phyloP scores from a whole-genome alignment of 306 rosid species.

The Lupinus albus region DNA sequence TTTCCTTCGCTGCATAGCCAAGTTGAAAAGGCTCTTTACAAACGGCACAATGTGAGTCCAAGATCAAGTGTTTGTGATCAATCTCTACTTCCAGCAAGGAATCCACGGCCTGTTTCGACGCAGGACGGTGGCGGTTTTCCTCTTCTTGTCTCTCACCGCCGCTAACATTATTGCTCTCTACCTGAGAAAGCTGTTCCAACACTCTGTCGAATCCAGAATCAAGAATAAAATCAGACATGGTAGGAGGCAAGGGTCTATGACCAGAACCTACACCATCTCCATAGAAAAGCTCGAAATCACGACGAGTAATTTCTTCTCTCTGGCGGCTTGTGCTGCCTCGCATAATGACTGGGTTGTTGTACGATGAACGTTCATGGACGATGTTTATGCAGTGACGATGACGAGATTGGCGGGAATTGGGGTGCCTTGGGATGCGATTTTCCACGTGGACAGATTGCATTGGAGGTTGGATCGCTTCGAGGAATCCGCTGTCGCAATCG shows the following conservation, averaged over 20 bases:
- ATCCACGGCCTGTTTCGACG: slow-evolving; percentile 62
- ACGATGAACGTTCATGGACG: slow-evolving; percentile 34
- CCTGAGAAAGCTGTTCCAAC: slow-evolving; percentile 56
- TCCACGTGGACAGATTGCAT: slow-evolving; percentile 28
- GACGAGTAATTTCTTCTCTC: slow-evolving; percentile 24
- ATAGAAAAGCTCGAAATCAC: slow-evolving; percentile 61
- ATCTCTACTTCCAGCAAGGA: slow-evolving; percentile 57
- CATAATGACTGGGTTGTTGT: slow-evolving; percentile 74
- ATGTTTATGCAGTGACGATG: slow-evolving; percentile 26
- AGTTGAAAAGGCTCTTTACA: slow-evolving; percentile 68
- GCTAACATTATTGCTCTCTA: slow-evolving; percentile 44
- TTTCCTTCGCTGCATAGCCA: slow-evolving; percentile 24
- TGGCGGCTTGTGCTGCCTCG: slow-evolving; percentile 33
- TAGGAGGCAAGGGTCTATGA: slow-evolving; percentile 60
- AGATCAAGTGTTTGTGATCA: slow-evolving; percentile 25
- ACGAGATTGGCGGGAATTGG: slow-evolving; percentile 42
- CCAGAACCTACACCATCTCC: slow-evolving; percentile 64
- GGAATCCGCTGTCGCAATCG: slow-evolving; percentile 68
- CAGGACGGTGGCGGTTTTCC: slow-evolving; percentile 40
- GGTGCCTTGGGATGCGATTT: slow-evolving; percentile 42
- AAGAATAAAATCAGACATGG: slow-evolving; percentile 66
- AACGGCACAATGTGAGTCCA: slow-evolving; percentile 69
- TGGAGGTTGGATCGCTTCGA: slow-evolving; percentile 50
- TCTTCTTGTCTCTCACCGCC: slow-evolving; percentile 41
- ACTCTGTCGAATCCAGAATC: slow-evolving; percentile 74